phyloP scores from a whole-genome alignment of 2,329 filamentous ascomycete genomes.

The Didymella segeticola region DNA sequence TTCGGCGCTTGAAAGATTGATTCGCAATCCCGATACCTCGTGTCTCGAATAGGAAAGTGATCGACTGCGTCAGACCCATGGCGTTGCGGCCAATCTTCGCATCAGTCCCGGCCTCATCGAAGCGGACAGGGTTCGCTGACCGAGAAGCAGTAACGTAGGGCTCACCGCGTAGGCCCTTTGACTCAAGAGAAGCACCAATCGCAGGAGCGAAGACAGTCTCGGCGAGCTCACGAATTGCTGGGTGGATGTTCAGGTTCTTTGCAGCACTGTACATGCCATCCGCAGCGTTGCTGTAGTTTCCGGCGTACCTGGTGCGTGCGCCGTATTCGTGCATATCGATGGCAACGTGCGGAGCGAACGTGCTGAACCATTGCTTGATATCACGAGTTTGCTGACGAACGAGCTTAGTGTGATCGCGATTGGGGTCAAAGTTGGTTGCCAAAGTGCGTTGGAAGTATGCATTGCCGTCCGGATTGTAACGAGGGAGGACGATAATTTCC shows the following conservation, averaged over 20 bases:
- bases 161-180: slow-evolving; percentile 40
- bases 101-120: slow-evolving; percentile 46
- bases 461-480: slow-evolving; percentile 49
- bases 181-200: slow-evolving; percentile 38
- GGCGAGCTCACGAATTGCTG: slow-evolving; percentile 41
- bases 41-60: slow-evolving; percentile 47
- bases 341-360: slow-evolving; percentile 43
- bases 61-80: slow-evolving; percentile 45
- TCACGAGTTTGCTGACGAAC: slow-evolving; percentile 44
- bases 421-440: slow-evolving; percentile 48
- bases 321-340: slow-evolving; percentile 49
- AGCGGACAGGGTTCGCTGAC: slow-evolving; percentile 28
- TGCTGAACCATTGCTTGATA: slow-evolving; percentile 42
- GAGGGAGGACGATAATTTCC: slow-evolving; percentile 45
- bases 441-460: slow-evolving; percentile 46
- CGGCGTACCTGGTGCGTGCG: slow-evolving; percentile 34
- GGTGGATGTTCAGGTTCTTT: slow-evolving; percentile 48
- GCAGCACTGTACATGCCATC: slow-evolving; percentile 47
- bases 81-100: slow-evolving; percentile 48
- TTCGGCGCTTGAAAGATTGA: slow-evolving; percentile 45
- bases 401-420: slow-evolving; percentile 48
- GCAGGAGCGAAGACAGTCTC: slow-evolving; percentile 44
- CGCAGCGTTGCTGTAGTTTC: slow-evolving; percentile 42
- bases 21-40: slow-evolving; percentile 46
- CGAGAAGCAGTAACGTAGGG: slow-evolving; percentile 43